Base-by-base conservation (phyloP, 345 rosid genomes). In the Hibiscus syriacus region DNA sequence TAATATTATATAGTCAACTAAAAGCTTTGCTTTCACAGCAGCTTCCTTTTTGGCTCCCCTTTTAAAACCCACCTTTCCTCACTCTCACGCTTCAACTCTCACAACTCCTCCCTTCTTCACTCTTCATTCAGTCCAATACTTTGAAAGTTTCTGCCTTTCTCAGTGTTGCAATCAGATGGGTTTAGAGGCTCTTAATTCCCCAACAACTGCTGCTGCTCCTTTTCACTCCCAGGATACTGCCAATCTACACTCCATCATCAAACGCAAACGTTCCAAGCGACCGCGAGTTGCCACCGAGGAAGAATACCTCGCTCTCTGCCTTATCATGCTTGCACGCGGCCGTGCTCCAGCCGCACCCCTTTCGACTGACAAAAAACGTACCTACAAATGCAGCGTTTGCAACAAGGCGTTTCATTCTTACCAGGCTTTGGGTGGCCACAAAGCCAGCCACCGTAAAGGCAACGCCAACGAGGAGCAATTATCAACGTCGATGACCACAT, bases 371-470 rank as follows among this genome's bases (percentile, higher is more conserved):
- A 66, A 64, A 73, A 78, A 72, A 56, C 79, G 67, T 22, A 50
- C 12, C 55, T 83, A 86, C 85, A 82, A 81, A 84, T 92, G 98
- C 66, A 69, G 84, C 11, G 94, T 92, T 7, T 92, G 98, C 73
- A 80, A 79, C 75, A 92, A 85, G 76, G 83, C 85, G 2, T 89
- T 92, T 64, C 68, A 83, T 9, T 87, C 96, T 53, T 87, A 85
- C 72, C 98, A 92, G 76, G 98, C 96, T 14, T 79, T 92, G 27
- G 98, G 96, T 17, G 98, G 98, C 10, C 98, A 92, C 75, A 92
- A 92, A 70, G 89, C 98, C 32, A 92, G 96, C 60, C 98, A 92
- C 79, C 83, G 93, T 52, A 92, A 89, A 60, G 54, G 41, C 7
- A 36, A 36, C 46, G 64, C 52, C 20, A 75, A 39, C 49, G 79